phyloP scores from a whole-genome alignment of 345 rosid species.

The Rhodamnia argentea region DNA sequence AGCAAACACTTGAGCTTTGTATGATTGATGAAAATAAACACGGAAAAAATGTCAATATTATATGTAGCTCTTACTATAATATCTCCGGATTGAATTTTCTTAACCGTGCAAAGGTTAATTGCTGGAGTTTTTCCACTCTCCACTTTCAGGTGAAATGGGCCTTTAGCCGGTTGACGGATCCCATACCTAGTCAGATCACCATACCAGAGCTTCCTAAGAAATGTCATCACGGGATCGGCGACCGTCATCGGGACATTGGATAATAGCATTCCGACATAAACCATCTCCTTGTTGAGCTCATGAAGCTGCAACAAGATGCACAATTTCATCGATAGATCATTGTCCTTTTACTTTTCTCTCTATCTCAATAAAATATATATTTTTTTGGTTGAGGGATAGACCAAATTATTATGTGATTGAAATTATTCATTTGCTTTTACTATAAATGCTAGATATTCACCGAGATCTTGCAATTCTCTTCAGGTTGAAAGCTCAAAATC shows the following conservation, averaged over 20 bases:
- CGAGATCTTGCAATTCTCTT: background rate
- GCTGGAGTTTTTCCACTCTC: background rate
- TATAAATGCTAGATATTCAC: background rate
- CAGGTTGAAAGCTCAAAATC: background rate
- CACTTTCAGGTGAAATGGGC: background rate
- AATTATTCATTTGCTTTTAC: background rate
- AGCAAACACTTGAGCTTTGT: background rate
- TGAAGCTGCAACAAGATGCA: background rate
- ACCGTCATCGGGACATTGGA: background rate
- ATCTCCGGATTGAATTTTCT: background rate
- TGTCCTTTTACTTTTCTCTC: background rate
- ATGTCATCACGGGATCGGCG: background rate
- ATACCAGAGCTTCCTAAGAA: background rate
- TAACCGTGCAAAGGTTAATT: background rate
- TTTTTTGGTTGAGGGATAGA: background rate
- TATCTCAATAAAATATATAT: background rate
- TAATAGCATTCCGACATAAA: background rate
- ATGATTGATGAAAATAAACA: background rate
- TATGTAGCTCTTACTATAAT: background rate
- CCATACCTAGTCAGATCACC: constrained; percentile 2
- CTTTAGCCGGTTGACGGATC: background rate
- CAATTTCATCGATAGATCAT: background rate
- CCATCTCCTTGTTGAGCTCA: constrained; percentile 3
- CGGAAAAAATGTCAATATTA: background rate
- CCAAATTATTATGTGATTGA: background rate